A percentile compares a stretch with the other conserved stretches of the same genome.
phyloP scores from a whole-genome alignment of 768 basidiomycete species.

The Naganishia antarctica region DNA sequence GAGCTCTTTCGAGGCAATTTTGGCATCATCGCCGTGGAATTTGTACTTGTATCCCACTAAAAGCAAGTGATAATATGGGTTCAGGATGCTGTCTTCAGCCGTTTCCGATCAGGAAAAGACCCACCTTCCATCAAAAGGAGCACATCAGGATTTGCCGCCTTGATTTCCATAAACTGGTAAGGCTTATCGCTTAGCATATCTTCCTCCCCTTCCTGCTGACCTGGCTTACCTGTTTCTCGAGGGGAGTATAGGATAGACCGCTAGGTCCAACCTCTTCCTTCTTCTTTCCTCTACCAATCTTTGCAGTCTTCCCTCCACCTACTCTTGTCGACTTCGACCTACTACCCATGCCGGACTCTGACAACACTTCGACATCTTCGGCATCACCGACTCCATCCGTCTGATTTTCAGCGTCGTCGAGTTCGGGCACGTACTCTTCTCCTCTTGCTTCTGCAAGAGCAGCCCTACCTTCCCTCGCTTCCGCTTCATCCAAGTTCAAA shows the following conservation, averaged over 20 bases:
- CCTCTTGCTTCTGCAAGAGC: constrained; percentile 10
- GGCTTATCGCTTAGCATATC: background rate
- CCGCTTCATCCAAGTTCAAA: constrained; percentile 13
- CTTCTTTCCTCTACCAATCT: constrained; percentile 40
- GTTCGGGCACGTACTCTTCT: constrained; percentile 28
- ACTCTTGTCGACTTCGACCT: constrained; percentile 30
- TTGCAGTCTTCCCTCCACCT: constrained; percentile 29
- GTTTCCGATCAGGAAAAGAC: background rate
- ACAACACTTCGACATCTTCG: constrained; percentile 16
- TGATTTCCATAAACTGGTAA: constrained; percentile 44
- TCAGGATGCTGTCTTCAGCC: too few species aligned
- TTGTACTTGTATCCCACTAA: constrained; percentile 49
- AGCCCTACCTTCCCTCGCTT: constrained; percentile 10
- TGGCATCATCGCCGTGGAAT: constrained; percentile 50
- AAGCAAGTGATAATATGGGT: too few species aligned
- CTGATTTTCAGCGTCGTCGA: constrained; percentile 12
- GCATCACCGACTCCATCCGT: too few species aligned
- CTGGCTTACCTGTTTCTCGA: constrained; percentile 44
- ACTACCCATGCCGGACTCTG: constrained; percentile 26
- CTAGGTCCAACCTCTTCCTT: constrained; percentile 47
- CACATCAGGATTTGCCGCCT: constrained; percentile 44
- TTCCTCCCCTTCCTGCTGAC: too few species aligned
- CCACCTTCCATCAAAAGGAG: constrained; percentile 46
- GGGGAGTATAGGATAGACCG: constrained; percentile 47
- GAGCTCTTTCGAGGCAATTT: constrained; percentile 46